A percentile compares a stretch with the other conserved stretches of the same genome.
Evolutionary conservation across 352 stramenopile genomes (phyloP).

Genomic region (Peronospora tabacina): DNA sequence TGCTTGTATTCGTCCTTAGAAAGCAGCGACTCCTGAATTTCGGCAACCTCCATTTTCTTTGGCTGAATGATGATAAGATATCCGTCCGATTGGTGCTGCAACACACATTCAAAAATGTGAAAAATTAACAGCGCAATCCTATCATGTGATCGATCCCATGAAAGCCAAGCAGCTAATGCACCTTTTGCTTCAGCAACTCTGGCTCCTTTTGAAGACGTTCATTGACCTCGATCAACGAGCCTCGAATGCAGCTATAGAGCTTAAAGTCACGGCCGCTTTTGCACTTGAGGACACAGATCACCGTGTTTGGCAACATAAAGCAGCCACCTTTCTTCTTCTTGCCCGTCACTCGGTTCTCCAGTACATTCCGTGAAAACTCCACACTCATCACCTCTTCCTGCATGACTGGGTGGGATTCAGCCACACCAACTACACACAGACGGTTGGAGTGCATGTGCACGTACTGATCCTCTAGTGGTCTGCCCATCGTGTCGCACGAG

Average conservation of each 20-base stretch:
- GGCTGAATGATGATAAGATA: constrained; percentile 80
- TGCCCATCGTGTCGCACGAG: constrained; percentile 68
- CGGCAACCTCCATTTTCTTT: constrained; percentile 64
- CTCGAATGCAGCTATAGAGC: constrained; percentile 76
- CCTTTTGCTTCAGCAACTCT: constrained; percentile 52
- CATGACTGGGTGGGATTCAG: constrained; percentile 61
- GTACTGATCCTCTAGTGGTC: constrained; percentile 67
- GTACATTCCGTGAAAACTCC: constrained; percentile 54
- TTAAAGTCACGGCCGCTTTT: constrained; percentile 50
- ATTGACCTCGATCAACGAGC: constrained; percentile 74
- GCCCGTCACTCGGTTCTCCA: constrained; percentile 65
- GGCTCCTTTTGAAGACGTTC: constrained; percentile 50
- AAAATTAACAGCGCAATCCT: not conserved
- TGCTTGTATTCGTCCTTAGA: constrained; percentile 70
- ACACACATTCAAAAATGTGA: not conserved
- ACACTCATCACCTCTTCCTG: constrained; percentile 46
- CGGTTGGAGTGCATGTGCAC: constrained; percentile 88
- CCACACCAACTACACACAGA: constrained; percentile 73
- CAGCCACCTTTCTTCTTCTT: constrained; percentile 86
- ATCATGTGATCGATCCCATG: not conserved
- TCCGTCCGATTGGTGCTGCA: constrained; percentile 57
- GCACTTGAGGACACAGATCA: constrained; percentile 61
- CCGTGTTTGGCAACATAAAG: constrained; percentile 60
- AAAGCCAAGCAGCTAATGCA: not conserved
- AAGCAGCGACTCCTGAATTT: constrained; percentile 80